Base-by-base conservation (phyloP, 1,139 yeast genomes). In the Saccharomyces hybrid region DNA sequence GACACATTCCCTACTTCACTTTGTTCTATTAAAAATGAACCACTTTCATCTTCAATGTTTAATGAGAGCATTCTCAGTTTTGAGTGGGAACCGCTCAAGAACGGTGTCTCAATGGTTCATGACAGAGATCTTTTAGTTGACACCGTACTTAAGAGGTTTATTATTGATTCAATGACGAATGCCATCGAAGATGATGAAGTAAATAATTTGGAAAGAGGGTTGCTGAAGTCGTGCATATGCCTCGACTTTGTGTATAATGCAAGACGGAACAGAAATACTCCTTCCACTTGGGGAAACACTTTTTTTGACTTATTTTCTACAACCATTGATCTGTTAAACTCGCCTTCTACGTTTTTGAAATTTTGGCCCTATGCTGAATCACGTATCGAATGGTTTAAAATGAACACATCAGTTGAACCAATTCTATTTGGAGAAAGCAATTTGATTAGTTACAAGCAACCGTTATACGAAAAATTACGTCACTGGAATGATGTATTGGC, bases 301-400 rank as follows among this genome's bases (percentile, higher is more conserved):
- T 68, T 53, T 53, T 68, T 67, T 54, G 65, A 61, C 27, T 52
- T 67, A 9, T 61, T 67, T 44, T 54, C 62, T 7, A 53, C 54
- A 19, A 52, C 56, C 5, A 27, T 62, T 23, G 65, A 63, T 42
- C 46, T 62, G 46, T 51, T 68, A 19, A 53, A 52, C n/a, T 62
- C 68, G 62, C 70, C 71, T 2, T 32, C 49, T 8, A 60, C 56
- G 28, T 53, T 62, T 8, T 46, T 58, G 44, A 34, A 57, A 27
- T 68, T 68, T 51, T 68, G 69, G 67, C 55, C 62, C 9, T 68
- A 67, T 49, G 55, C 63, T 6, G 68, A 66, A 50, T 57, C 66
- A 14, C 63, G 70, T 47, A 52, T 64, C 7, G 58, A 59, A 19
- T 66, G 69, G 68, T 68, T 67, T 47, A 62, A 62, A 49, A 54